A percentile compares a stretch with the other conserved stretches of the same genome.
These are phyloP conservation scores for Monilinia vaccinii-corymbosi DNA, from an alignment of 2,329 filamentous ascomycete species.

Conservation along the genomic window DNA sequence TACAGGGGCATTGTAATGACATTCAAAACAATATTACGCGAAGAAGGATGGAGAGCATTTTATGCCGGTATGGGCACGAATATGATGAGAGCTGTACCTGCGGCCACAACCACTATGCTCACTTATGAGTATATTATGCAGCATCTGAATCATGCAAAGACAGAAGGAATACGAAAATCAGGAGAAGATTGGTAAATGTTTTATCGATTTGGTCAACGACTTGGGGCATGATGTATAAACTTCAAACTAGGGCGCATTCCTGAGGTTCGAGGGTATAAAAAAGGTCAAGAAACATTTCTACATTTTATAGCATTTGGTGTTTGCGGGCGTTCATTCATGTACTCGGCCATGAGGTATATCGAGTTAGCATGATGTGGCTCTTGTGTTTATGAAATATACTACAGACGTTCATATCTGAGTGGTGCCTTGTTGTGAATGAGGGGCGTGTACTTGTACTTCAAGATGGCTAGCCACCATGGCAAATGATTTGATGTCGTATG, in stretches of 20 bases:
- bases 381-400: conserved; percentile 8
- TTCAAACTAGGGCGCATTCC: not conserved
- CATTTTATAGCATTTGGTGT: conserved; percentile 14
- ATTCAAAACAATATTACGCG: conserved; percentile 71
- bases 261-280: not conserved
- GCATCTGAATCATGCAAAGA: conserved; percentile 23
- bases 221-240: not conserved
- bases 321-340: conserved; percentile 17
- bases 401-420: conserved; percentile 12
- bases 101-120: conserved; percentile 94
- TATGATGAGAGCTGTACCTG: conserved; percentile 89
- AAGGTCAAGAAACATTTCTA: conserved; percentile 4
- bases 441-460: conserved; percentile 17
- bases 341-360: not conserved
- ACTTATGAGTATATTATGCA: conserved; percentile 72
- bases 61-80: conserved; percentile 97
- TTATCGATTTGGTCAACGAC: not conserved
- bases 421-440: conserved; percentile 9
- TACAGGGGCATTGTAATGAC: conserved; percentile 78
- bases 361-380: conserved; percentile 6
- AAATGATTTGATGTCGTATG: not conserved
- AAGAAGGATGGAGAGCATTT: conserved; percentile 94
- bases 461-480: conserved; percentile 8
- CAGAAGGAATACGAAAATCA: conserved; percentile 23
- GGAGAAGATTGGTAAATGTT: conserved; percentile 11